Evolutionary conservation across 371 early-diverging fungal species (phyloP).

Genomic region (Hamiltosporidium magnivora): DNA sequence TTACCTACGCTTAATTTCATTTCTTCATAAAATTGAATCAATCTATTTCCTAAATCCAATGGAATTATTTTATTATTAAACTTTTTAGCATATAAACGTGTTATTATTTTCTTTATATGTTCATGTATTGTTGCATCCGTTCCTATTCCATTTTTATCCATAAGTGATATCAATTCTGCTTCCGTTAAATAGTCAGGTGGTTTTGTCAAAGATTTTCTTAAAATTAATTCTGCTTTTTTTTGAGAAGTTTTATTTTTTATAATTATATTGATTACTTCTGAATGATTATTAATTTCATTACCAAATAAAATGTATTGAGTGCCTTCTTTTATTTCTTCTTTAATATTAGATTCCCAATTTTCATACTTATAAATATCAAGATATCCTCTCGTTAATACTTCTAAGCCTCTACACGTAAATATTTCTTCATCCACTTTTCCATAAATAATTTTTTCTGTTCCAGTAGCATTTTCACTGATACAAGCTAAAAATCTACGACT

Average conservation of each 20-base stretch:
- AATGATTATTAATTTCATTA: too few relatives aligned
- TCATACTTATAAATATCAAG: slow-evolving; percentile 36
- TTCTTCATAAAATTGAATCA: slow-evolving; percentile 74
- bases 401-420: not conserved
- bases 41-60: slow-evolving; percentile 71
- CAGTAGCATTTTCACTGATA: slow-evolving; percentile 81
- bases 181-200: slow-evolving; percentile 74
- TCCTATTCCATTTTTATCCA: slow-evolving; percentile 95
- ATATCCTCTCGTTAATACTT: not conserved
- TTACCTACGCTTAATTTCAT: slow-evolving; percentile 17
- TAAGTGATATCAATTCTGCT: slow-evolving; percentile 75
- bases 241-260: too few relatives aligned
- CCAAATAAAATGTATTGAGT: too few relatives aligned
- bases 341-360: too few relatives aligned
- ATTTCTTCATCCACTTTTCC: not conserved
- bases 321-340: too few relatives aligned
- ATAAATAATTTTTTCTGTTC: slow-evolving; percentile 39
- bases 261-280: too few relatives aligned
- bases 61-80: slow-evolving; percentile 62
- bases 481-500: slow-evolving; percentile 77
- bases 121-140: slow-evolving; percentile 98
- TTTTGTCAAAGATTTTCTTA: too few relatives aligned
- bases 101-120: slow-evolving; percentile 84
- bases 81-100: slow-evolving; percentile 72
- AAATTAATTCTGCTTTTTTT: too few relatives aligned